Evolutionary conservation across 108 stramenopile genomes (phyloP), one percentile per base, ranked within the genome.

Genomic region (Schizochytrium sp.): DNA sequence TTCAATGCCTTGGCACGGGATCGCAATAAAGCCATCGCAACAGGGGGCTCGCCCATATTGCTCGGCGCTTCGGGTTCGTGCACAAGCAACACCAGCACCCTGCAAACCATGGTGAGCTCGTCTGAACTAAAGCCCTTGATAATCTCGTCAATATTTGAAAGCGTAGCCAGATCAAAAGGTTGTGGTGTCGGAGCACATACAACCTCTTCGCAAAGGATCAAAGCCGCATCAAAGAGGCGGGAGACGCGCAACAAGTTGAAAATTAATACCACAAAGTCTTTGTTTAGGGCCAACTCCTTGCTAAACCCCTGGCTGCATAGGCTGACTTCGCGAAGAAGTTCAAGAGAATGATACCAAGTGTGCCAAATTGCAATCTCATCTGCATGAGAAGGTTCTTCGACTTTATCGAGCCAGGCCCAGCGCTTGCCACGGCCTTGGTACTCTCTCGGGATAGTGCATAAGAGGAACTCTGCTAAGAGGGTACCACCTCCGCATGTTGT

Each of bases 21-120:
- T 5, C 76, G 76, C 53, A 83, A 55, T 17, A 83, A 53, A 47
- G 50, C 47, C 47, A 83, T 49, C 50, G 76, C 10, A 40, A 17
- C 13, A 5, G 76, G 76, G 5, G 47, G 76, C 76, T 83, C 76
- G 2, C 76, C 47, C 76, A 83, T 83, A 56, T 15, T 83, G 64
- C 64, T 69, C 64, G 64, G 64, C 28, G 49, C 76, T 10, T 83
- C 76, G 15, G 17, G 38, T 28, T 55, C 76, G 53, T 83, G 76
- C 45, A 83, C 47, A 3, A 83, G 76, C 8, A 83, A 38, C 15
- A 55, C 47, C 50, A 83, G 76, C 13, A 83, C 50, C 15, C 76
- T 49, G 53, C 76, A 83, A 7, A 49, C 53, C 53, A 55, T 5
- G 8, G 76, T 55, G 2, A 83, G 76, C 53, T 55, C 53, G 76